phyloP scores from a whole-genome alignment of 495 filamentous ascomycete genomes.

The Elasticomyces elasticus region DNA sequence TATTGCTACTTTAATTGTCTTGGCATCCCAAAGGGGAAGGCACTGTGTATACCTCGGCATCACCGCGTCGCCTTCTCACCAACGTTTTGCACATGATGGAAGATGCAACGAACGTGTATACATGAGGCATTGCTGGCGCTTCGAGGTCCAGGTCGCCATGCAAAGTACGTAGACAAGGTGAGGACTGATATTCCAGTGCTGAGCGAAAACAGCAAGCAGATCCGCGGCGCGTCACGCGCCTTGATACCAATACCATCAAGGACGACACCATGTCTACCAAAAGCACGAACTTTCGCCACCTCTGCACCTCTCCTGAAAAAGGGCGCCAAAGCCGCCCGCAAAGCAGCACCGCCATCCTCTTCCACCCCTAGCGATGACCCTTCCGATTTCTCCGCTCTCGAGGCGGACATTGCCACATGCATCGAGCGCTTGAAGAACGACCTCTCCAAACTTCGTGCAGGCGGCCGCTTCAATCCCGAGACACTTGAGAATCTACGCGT shows the following conservation, averaged over 20 bases:
- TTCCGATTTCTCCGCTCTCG: conserved; percentile 56
- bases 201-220: neutral
- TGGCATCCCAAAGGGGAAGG: no score
- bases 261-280: neutral
- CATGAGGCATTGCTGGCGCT: neutral
- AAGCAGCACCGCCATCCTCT: conserved; percentile 19
- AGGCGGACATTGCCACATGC: conserved; percentile 46
- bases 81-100: no score
- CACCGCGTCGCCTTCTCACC: no score
- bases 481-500: conserved; percentile 56
- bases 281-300: conserved; percentile 21
- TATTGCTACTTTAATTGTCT: no score
- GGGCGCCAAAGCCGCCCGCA: conserved; percentile 28
- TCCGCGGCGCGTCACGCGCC: neutral
- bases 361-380: conserved; percentile 42
- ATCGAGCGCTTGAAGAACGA: conserved; percentile 49
- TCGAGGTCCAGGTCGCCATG: neutral
- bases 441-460: conserved; percentile 55
- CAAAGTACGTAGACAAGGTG: neutral
- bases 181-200: neutral
- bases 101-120: neutral
- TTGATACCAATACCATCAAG: neutral
- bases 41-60: no score
- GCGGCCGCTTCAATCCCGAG: conserved; percentile 61
- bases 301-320: conserved; percentile 27